Conservation (phyloP, 176 grass and related monocot species). For the Poa pratensis region DNA sequence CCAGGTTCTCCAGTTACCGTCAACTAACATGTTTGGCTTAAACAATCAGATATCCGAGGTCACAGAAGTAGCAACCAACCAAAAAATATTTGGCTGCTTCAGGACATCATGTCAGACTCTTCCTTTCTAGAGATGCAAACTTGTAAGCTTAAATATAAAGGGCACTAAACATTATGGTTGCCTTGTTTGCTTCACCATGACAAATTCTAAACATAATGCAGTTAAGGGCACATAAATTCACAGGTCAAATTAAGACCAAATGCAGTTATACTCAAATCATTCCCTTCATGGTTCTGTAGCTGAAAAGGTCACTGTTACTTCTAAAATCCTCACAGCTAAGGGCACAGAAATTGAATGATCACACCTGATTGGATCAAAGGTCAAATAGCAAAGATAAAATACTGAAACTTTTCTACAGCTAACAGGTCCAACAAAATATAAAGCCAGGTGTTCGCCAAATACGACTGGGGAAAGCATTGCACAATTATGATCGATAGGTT, state of each 20-base stretch:
- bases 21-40: neutral
- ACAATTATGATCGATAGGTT: constrained; percentile 28
- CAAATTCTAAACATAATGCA: neutral
- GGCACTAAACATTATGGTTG: no score
- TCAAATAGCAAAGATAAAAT: neutral
- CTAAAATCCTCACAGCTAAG: neutral
- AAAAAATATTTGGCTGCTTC: neutral
- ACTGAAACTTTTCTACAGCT: neutral
- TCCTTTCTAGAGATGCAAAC: neutral
- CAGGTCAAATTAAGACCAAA: neutral
- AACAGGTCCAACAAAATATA: neutral
- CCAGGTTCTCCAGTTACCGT: neutral
- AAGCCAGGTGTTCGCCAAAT: neutral
- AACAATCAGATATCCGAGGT: no score
- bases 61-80: neutral
- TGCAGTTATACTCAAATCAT: neutral
- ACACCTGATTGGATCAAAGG: neutral
- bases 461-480: neutral
- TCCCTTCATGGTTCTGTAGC: neutral
- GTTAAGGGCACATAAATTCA: no score
- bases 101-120: neutral
- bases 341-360: neutral
- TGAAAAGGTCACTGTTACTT: neutral
- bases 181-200: neutral
- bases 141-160: neutral